A percentile compares a stretch with the other conserved stretches of the same genome.
phyloP scores from a whole-genome alignment of 352 stramenopile species.

The Blastocystis sp. region DNA sequence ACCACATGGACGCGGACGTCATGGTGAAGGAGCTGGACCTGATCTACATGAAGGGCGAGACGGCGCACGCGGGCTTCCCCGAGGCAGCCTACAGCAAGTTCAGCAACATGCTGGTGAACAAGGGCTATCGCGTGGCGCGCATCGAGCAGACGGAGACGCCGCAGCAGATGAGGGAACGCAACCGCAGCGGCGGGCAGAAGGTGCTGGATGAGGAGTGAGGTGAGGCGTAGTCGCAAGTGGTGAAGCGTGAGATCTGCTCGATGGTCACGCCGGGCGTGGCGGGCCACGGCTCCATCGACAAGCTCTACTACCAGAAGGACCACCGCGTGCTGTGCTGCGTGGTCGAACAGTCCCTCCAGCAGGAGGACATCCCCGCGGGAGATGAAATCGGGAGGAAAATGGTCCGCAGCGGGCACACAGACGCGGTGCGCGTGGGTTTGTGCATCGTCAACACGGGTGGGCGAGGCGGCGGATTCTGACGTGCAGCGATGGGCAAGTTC shows the following conservation, averaged over 20 bases:
- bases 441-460: conserved; percentile 89
- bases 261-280: conserved; percentile 83
- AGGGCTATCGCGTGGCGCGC: conserved; percentile 92
- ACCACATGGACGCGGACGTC: conserved; percentile 96
- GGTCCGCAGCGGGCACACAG: conserved; percentile 24
- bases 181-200: conserved; percentile 76
- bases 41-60: conserved; percentile 93
- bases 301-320: conserved; percentile 71
- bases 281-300: conserved; percentile 68
- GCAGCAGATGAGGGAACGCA: conserved; percentile 89
- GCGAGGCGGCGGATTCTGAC: not conserved
- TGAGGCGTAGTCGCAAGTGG: conserved; percentile 79
- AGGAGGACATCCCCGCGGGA: not conserved
- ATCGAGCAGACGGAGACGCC: conserved; percentile 99
- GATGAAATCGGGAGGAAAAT: conserved; percentile 46
- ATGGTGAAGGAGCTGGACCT: conserved; percentile 89
- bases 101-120: conserved; percentile 86
- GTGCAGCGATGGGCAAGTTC: conserved; percentile 77
- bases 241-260: conserved; percentile 89
- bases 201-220: not conserved
- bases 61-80: conserved; percentile 94
- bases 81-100: conserved; percentile 95
- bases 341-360: conserved; percentile 25
- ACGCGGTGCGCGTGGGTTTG: conserved; percentile 76
- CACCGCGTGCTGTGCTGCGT: conserved; percentile 72